Percentiles rank a stretch among this genome's conserved stretches.
Evolutionary conservation across 2,329 filamentous ascomycete genomes (phyloP).

Genomic region (Alternaria triticina): DNA sequence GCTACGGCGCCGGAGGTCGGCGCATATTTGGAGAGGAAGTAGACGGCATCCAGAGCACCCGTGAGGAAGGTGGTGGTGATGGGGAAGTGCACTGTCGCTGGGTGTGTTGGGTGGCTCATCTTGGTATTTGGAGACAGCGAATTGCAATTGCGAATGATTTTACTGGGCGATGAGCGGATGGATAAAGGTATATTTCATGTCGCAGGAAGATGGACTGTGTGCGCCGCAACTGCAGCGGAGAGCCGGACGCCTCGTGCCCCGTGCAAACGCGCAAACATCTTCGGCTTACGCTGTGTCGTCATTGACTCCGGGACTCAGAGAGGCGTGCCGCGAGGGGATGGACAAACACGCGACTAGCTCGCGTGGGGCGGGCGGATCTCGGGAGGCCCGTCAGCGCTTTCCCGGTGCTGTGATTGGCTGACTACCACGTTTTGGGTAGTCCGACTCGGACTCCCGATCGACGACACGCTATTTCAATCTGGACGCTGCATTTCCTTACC

Average conservation of each 20-base stretch:
- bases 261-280: neutral
- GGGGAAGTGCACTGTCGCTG: constrained; percentile 56
- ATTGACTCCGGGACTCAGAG: neutral
- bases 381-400: neutral
- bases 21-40: constrained; percentile 42
- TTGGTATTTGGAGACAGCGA: neutral
- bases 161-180: neutral
- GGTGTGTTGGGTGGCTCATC: constrained; percentile 53
- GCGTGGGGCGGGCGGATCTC: neutral
- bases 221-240: constrained; percentile 1
- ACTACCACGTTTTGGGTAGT: neutral
- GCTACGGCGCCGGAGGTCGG: constrained; percentile 42
- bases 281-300: constrained; percentile 10
- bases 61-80: constrained; percentile 54
- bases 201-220: neutral
- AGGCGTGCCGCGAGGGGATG: neutral
- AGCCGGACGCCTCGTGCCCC: constrained; percentile 3
- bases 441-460: neutral
- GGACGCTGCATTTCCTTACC: neutral
- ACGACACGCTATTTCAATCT: neutral
- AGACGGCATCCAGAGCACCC: constrained; percentile 51
- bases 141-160: neutral
- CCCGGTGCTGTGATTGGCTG: neutral
- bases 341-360: neutral
- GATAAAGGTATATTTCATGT: neutral